Percentiles rank a stretch among this genome's conserved stretches.
These are phyloP conservation scores for Capronia coronata DNA, from an alignment of 2,329 filamentous ascomycete genomes.

Conservation along the genomic window DNA sequence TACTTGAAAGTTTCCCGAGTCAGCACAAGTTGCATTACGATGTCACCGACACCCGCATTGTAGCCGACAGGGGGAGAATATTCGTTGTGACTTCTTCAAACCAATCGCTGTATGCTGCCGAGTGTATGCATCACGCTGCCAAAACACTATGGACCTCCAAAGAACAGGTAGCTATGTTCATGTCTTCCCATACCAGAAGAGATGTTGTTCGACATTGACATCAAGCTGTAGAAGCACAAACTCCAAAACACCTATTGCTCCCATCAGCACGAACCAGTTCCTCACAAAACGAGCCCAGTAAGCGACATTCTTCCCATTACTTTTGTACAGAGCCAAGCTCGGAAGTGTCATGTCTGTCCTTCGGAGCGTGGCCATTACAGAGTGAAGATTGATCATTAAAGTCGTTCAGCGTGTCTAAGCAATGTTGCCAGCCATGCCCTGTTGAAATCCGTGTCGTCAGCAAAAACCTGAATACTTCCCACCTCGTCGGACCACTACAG, in stretches of 20 bases:
- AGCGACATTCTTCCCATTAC: not conserved
- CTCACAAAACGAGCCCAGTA: not conserved
- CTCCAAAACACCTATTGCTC: not conserved
- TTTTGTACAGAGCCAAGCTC: not conserved
- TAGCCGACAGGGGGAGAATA: too few species aligned
- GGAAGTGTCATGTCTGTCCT: too few species aligned
- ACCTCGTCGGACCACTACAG: not conserved
- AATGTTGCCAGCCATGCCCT: conserved; percentile 28
- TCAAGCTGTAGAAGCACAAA: not conserved
- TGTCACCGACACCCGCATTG: too few species aligned
- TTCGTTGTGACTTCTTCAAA: too few species aligned
- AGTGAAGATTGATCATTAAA: conserved; percentile 6
- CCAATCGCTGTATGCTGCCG: too few species aligned
- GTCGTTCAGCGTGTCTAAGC: conserved; percentile 11
- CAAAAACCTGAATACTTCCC: too few species aligned
- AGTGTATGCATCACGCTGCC: too few species aligned
- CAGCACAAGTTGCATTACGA: too few species aligned
- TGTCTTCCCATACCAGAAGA: too few species aligned
- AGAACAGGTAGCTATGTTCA: too few species aligned
- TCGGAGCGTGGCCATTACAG: not conserved
- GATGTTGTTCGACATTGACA: not conserved
- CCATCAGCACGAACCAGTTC: not conserved
- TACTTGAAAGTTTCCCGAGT: too few species aligned
- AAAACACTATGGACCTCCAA: too few species aligned
- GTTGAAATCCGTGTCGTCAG: not conserved